Evolutionary conservation across 345 rosid species (phyloP), one percentile per base, ranked within the genome.

Genomic region (Pistacia integerrima): DNA sequence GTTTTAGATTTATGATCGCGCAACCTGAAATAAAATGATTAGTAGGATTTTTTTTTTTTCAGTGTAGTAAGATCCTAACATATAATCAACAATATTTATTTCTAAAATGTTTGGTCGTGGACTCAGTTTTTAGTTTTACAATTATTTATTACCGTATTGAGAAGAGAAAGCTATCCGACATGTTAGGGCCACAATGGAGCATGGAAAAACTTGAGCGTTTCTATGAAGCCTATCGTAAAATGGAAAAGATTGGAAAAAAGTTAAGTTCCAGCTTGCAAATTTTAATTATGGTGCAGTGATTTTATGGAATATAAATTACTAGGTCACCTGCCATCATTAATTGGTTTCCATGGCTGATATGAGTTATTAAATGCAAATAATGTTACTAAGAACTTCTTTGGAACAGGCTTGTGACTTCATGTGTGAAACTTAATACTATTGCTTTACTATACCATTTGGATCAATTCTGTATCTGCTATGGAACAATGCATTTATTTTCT

Each of bases 181-280:
- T 90, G 95, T 81, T 92, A 78, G 97, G 97, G 72, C 93, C 93
- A 64, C 93, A 89, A 70, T 92, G 97, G 97, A 88, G 83, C 76
- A 91, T 89, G 83, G 91, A 89, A 62, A 95, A 92, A 79, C 89
- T 92, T 67, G 92, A 85, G 56, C 84, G 87, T 63, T 92, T 92
- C 86, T 92, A 92, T 76, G 92, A 79, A 73, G 92, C 92, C 61
- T 92, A 85, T 79, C 93, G 94, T 33, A 88, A 83, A 79, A 88
- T 76, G 97, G 97, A 41, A 87, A 87, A 74, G 93, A 91, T 49
- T 92, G 97, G 97, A 88, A 88, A 83, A 92, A 87, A 93, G 97
- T 91, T 46, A 41, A 41, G 90, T 80, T 65, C 48, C 59, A 12
- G 60, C 12, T 65, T 41, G 46, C 46, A 41, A 41, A 41, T 70